Conservation (phyloP, 441 rosid species). For the Adansonia madagascariensis region DNA sequence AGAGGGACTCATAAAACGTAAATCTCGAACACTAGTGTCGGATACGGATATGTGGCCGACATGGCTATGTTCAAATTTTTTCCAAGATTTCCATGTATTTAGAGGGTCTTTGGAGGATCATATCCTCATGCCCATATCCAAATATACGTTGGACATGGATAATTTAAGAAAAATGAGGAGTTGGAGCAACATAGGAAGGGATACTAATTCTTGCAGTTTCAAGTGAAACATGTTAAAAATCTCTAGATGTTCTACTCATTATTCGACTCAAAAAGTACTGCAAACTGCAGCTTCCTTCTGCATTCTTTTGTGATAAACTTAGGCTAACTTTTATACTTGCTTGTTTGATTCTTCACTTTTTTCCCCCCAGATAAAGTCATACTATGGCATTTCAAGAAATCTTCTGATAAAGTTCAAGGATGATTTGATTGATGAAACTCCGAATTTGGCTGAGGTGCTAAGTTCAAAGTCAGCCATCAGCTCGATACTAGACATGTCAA, state of each 20-base stretch:
- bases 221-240: background rate
- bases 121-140: too few relatives aligned
- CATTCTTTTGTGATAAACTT: background rate
- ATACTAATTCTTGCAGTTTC: background rate
- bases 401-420: slow-evolving; percentile 86
- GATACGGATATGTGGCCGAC: too few relatives aligned
- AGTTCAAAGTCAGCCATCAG: slow-evolving; percentile 90
- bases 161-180: too few relatives aligned
- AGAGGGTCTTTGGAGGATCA: too few relatives aligned
- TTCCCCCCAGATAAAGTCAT: slow-evolving; percentile 71
- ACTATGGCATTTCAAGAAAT: slow-evolving; percentile 90
- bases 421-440: slow-evolving; percentile 84
- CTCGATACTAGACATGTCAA: slow-evolving; percentile 92
- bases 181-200: too few relatives aligned
- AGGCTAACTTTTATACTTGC: slow-evolving; percentile 9
- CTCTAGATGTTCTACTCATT: background rate
- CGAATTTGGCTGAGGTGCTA: slow-evolving; percentile 84
- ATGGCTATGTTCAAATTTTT: too few relatives aligned
- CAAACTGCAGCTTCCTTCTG: background rate
- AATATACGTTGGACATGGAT: too few relatives aligned
- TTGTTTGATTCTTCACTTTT: slow-evolving; percentile 22
- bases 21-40: background rate
- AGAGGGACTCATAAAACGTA: background rate
- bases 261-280: background rate
- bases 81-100: too few relatives aligned